A percentile compares a stretch with the other conserved stretches of the same genome.
phyloP scores from a whole-genome alignment of 2,329 filamentous ascomycete genomes.

The Xylariaceae sp. region DNA sequence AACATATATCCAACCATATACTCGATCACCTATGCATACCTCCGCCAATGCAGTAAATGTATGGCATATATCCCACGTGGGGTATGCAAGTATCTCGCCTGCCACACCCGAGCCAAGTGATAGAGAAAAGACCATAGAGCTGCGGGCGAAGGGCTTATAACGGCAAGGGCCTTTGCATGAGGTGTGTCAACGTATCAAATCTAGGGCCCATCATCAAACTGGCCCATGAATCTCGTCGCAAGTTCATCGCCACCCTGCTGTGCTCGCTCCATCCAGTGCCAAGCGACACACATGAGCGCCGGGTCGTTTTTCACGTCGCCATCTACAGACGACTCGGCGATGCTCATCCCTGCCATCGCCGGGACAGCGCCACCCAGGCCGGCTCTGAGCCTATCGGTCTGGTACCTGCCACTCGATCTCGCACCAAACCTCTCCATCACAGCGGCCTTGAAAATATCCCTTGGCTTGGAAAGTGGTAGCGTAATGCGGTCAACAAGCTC shows the following conservation, averaged over 20 bases:
- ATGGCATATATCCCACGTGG: too few species aligned
- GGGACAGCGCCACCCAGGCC: constrained; percentile 25
- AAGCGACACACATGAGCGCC: constrained; percentile 85
- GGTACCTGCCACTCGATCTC: constrained; percentile 31
- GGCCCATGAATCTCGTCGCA: constrained; percentile 75
- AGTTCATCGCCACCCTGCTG: constrained; percentile 82
- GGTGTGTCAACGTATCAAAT: constrained; percentile 24
- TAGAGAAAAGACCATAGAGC: too few species aligned
- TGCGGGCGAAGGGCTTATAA: not conserved
- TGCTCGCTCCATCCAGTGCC: constrained; percentile 95
- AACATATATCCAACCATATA: too few species aligned
- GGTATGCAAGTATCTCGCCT: too few species aligned
- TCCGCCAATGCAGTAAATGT: too few species aligned
- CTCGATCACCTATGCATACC: too few species aligned
- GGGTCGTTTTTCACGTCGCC: constrained; percentile 68
- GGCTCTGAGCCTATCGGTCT: constrained; percentile 27
- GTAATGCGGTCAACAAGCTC: constrained; percentile 78
- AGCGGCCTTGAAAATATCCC: constrained; percentile 86
- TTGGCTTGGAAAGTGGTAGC: constrained; percentile 75
- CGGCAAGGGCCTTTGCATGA: too few species aligned
- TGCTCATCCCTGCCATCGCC: constrained; percentile 19
- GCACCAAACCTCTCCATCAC: constrained; percentile 68
- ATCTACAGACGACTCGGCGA: constrained; percentile 32
- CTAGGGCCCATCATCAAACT: constrained; percentile 42
- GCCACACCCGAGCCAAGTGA: not conserved